Evolutionary conservation across 2,329 filamentous ascomycete species (phyloP).

Genomic region (Penicillium olsonii): DNA sequence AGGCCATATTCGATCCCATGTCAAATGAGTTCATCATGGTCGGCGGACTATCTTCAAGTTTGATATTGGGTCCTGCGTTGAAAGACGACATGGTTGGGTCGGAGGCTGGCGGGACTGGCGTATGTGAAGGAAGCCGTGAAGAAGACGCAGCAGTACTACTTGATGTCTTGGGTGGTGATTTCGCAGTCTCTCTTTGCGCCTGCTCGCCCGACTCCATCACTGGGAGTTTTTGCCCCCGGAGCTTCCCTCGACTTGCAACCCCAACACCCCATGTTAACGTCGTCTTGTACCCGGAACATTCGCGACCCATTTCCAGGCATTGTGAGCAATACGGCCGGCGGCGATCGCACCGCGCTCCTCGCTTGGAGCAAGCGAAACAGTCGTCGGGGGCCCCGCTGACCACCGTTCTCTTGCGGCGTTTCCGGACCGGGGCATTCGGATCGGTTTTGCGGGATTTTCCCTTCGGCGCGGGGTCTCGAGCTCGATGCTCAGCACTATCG

Average conservation of each 20-base stretch:
- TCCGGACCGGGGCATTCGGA: slow-evolving; percentile 40
- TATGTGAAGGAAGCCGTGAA: slow-evolving; percentile 8
- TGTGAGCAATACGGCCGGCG: slow-evolving; percentile 92
- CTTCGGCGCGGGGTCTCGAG: slow-evolving; percentile 25
- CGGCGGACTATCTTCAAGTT: slow-evolving; percentile 9
- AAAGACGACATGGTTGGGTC: slow-evolving; percentile 9
- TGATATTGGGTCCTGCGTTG: slow-evolving; percentile 4
- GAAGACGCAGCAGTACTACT: slow-evolving; percentile 12
- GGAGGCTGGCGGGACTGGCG: slow-evolving; percentile 2
- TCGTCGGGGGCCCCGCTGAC: slow-evolving; percentile 89
- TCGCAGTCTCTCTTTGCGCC: slow-evolving; percentile 28
- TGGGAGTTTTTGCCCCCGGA: slow-evolving; percentile 80
- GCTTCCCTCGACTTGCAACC: slow-evolving; percentile 91
- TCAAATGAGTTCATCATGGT: slow-evolving; percentile 15
- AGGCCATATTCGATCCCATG: slow-evolving; percentile 17
- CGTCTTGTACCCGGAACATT: slow-evolving; percentile 95
- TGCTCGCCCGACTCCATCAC: slow-evolving; percentile 50
- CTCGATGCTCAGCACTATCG: slow-evolving; percentile 13
- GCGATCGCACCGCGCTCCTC: slow-evolving; percentile 82
- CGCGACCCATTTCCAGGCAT: slow-evolving; percentile 86
- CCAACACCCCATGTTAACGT: slow-evolving; percentile 96
- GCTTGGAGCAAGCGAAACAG: slow-evolving; percentile 89
- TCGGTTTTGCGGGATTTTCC: slow-evolving; percentile 29
- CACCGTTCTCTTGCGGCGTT: slow-evolving; percentile 84
- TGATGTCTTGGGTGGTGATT: slow-evolving; percentile 10